Evolutionary conservation across 1,284 basidiomycete genomes (phyloP).

Genomic region (Cutaneotrichosporon sp.): DNA sequence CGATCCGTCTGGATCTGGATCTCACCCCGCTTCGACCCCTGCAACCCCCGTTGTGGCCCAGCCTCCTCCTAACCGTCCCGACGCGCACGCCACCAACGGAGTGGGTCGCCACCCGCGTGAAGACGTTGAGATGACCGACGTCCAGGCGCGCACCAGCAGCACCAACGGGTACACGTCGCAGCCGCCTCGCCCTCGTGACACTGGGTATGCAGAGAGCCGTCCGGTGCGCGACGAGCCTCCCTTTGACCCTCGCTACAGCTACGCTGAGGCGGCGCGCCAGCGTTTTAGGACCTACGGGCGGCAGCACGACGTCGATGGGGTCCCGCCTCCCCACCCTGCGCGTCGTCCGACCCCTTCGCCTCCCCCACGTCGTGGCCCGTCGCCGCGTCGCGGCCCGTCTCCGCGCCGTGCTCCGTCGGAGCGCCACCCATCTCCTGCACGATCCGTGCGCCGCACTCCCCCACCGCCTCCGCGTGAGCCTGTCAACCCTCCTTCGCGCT

Average conservation of each 20-base stretch:
- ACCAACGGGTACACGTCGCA: not conserved
- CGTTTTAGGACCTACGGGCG: not conserved
- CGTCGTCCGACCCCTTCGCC: not conserved
- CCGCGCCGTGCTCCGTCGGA: not conserved
- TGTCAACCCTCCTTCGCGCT: not conserved
- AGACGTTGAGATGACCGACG: not conserved
- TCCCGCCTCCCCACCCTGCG: not conserved
- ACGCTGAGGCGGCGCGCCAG: slow-evolving; percentile 13
- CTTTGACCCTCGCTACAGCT: slow-evolving; percentile 1
- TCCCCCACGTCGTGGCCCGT: not conserved
- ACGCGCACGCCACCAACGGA: not conserved
- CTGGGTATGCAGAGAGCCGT: not conserved
- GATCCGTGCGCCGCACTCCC: not conserved
- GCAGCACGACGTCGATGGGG: not conserved
- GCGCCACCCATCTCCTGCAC: not conserved
- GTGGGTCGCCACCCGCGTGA: not conserved
- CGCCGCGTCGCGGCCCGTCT: not conserved
- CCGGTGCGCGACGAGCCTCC: not conserved
- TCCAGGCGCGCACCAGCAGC: not conserved
- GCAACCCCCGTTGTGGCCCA: not conserved
- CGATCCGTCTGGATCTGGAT: not conserved
- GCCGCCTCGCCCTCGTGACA: not conserved
- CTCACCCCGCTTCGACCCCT: not conserved
- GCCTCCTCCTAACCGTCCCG: not conserved
- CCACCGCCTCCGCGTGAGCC: not conserved